Evolutionary conservation across 148 eudicot species (phyloP).

Genomic region (Nyssa sinensis): DNA sequence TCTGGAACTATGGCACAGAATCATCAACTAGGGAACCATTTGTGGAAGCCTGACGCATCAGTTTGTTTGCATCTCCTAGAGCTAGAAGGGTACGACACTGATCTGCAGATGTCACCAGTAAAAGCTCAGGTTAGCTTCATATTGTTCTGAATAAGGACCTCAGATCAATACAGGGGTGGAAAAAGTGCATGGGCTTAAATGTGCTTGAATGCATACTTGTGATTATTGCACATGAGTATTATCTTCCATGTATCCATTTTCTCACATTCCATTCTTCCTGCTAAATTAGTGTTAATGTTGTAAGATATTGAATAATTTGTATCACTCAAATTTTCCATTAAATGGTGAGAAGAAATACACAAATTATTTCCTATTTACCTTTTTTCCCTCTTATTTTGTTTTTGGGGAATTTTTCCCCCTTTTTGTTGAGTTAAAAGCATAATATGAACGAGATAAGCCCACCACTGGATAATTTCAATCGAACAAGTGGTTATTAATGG

Average conservation of each 20-base stretch:
- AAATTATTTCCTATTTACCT: not conserved
- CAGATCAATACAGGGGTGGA: not conserved
- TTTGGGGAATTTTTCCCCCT: too few species aligned
- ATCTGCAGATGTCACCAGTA: not conserved
- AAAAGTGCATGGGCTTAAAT: not conserved
- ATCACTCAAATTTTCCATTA: too few species aligned
- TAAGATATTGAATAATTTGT: not conserved
- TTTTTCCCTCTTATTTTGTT: not conserved
- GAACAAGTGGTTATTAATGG: too few species aligned
- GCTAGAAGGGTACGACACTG: not conserved
- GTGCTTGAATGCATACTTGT: not conserved
- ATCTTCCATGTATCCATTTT: not conserved
- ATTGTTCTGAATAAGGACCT: not conserved
- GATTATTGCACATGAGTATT: not conserved
- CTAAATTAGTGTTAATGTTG: not conserved
- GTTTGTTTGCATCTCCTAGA: not conserved
- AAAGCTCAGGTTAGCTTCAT: not conserved
- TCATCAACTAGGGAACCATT: constrained; percentile 16
- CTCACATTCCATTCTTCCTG: not conserved
- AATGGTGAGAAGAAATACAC: not conserved
- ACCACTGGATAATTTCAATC: too few species aligned
- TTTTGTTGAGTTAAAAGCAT: too few species aligned
- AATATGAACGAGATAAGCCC: too few species aligned
- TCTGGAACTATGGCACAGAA: constrained; percentile 61
- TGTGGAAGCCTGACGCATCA: constrained; percentile 25